Evolutionary conservation across 352 stramenopile species (phyloP).

Genomic region (Phytophthora citrophthora): DNA sequence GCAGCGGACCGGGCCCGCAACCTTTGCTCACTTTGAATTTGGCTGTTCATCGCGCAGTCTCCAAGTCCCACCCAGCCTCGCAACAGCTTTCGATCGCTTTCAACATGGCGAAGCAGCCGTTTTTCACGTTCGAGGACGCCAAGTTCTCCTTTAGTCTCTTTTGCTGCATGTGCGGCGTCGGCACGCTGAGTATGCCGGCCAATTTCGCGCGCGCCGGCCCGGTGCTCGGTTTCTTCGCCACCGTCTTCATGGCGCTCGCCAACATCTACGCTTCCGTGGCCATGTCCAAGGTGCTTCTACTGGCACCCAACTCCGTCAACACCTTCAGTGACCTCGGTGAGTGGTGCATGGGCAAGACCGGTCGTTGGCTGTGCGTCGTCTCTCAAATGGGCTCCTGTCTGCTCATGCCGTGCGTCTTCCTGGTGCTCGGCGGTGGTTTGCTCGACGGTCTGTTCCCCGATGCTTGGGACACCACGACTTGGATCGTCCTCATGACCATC

Average conservation of each 20-base stretch:
- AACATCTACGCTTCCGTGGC: conserved; percentile 69
- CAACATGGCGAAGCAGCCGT: conserved; percentile 33
- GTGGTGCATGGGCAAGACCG: conserved; percentile 44
- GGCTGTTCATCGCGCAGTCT: conserved; percentile 21
- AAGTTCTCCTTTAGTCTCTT: conserved; percentile 70
- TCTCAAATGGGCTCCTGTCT: conserved; percentile 65
- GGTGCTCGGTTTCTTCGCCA: conserved; percentile 42
- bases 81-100: conserved; percentile 9
- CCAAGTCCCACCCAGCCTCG: conserved; percentile 8
- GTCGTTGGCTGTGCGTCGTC: conserved; percentile 57
- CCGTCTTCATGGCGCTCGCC: conserved; percentile 64
- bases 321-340: conserved; percentile 66
- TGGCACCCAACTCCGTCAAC: conserved; percentile 57
- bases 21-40: conserved; percentile 35
- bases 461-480: conserved; percentile 52
- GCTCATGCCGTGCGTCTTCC: conserved; percentile 63
- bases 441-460: conserved; percentile 58
- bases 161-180: conserved; percentile 71
- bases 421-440: conserved; percentile 72
- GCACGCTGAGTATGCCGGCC: conserved; percentile 68
- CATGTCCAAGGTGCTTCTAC: conserved; percentile 65
- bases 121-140: conserved; percentile 67
- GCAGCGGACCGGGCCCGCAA: conserved; percentile 7
- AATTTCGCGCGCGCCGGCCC: conserved; percentile 70
- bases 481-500: conserved; percentile 73